phyloP scores from a whole-genome alignment of 1,284 basidiomycete species.

The Fomes fomentarius region DNA sequence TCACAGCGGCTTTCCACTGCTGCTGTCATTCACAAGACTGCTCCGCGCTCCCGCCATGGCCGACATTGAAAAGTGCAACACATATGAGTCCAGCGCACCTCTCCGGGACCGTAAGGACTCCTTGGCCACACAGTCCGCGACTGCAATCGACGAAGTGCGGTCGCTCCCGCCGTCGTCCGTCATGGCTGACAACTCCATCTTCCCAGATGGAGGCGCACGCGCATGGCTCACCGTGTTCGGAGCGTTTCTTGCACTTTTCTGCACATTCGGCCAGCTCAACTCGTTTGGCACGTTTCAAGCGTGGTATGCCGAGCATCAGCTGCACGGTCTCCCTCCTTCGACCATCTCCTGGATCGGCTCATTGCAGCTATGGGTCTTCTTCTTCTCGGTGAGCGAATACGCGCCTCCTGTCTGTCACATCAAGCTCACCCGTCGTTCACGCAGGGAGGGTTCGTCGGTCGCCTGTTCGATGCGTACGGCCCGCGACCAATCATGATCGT shows the following conservation, averaged over 20 bases:
- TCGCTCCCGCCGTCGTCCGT: constrained; percentile 11
- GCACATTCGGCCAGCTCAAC: constrained; percentile 42
- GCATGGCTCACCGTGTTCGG: constrained; percentile 42
- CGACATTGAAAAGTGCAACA: constrained; percentile 19
- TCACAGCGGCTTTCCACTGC: neutral
- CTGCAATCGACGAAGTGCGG: constrained; percentile 14
- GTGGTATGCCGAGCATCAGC: constrained; percentile 46
- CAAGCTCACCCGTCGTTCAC: neutral
- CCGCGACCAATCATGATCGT: constrained; percentile 35
- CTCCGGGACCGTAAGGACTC: constrained; percentile 4
- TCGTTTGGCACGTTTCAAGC: constrained; percentile 46
- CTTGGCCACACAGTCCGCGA: constrained; percentile 8
- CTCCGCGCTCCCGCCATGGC: no score
- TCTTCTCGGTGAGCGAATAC: constrained; percentile 37
- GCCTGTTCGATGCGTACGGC: constrained; percentile 41
- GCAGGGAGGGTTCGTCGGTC: constrained; percentile 36
- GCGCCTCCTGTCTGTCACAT: neutral
- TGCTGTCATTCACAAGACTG: no score
- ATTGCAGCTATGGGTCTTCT: constrained; percentile 44
- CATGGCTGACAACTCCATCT: constrained; percentile 10
- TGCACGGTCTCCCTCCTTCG: constrained; percentile 37
- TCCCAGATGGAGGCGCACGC: constrained; percentile 35
- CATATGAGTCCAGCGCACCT: constrained; percentile 8
- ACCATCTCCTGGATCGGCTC: constrained; percentile 53
- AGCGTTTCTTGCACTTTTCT: constrained; percentile 39